Evolutionary conservation across 1,284 basidiomycete species (phyloP), one percentile per base, ranked within the genome.

Genomic region (Cryptococcus sp.): DNA sequence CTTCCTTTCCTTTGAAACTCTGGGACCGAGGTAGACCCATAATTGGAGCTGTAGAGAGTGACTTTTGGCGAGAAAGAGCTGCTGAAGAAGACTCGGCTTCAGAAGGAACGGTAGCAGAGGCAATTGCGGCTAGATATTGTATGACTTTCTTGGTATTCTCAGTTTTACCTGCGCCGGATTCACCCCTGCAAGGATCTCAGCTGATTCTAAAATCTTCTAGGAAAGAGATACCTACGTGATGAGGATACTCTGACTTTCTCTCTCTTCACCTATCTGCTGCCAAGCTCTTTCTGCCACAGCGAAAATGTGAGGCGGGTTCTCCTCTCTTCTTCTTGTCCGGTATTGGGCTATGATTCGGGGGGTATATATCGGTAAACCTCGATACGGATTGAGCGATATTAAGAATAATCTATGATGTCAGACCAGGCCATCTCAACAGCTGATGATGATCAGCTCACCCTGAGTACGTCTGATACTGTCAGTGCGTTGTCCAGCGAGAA

Each of bases 141-240:
- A 99, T 99, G 68, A 98, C 95, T 72, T 98, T 98, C 83, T 99
- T 98, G 13, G 96, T 99, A 78, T 95, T 98, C 75, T 98, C 96
- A 1, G 96, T 99, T 82, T 98, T 99, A 46, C 96, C 96, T 1
- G 96, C 96, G 44, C 96, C 96, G 3, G 96, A 98, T 81, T 98
- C 96, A 54, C 96, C 96, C 4, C 91, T 95, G 67, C 11, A 23
- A 34, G 4, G 31, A 51, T 59, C 67, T 58, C 36, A 30, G 34
- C 43, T 32, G 33, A 32, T 34, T 34, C n/a, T n/a, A n/a, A n/a
- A n/a, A n/a, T n/a, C n/a, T n/a, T n/a, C n/a, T 43, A 23, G 5
- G 32, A 6, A 30, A 30, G 32, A 1, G 44, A 48, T 10, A 83
- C 89, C 43, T 76, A 93, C 88, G 95, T 98, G 78, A 99, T 97